Percentiles rank a stretch among this genome's conserved stretches.
Conservation (phyloP, 192 early-diverging fungal genomes). For the Glomus cerebriforme region DNA sequence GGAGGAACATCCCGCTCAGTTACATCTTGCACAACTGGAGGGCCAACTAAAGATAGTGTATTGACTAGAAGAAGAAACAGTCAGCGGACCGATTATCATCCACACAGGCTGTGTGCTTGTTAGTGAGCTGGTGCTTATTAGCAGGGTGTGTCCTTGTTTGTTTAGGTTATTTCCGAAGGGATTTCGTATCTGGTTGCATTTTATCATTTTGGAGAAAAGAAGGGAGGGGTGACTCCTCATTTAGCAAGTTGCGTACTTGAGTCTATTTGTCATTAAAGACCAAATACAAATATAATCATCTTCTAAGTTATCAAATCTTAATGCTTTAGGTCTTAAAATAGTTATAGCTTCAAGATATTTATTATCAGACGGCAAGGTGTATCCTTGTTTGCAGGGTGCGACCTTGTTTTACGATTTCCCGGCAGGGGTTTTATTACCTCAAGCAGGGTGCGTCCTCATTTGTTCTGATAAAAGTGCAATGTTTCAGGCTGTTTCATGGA, state of each 20-base stretch:
- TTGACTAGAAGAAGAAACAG: neutral
- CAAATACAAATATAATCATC: conserved; percentile 17
- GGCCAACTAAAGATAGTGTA: neutral
- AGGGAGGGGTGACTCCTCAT: too few species aligned
- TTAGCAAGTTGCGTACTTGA: too few species aligned
- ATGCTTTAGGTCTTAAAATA: conserved; percentile 33
- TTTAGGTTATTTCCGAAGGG: too few species aligned
- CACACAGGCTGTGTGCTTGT: neutral
- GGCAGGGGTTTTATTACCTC: too few species aligned
- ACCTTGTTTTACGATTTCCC: too few species aligned
- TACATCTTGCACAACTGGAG: neutral
- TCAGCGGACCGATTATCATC: neutral
- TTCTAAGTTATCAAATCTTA: neutral
- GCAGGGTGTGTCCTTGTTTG: too few species aligned
- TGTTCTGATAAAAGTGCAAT: too few species aligned
- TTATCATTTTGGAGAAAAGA: too few species aligned
- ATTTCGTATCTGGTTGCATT: too few species aligned
- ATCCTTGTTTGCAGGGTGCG: too few species aligned
- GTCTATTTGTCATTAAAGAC: conserved; percentile 1
- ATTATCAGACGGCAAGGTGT: conserved; percentile 32
- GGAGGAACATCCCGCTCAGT: neutral
- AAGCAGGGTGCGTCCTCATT: too few species aligned
- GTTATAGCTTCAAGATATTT: conserved; percentile 44
- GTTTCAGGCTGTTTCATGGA: too few species aligned
- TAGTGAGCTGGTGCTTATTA: neutral